These are phyloP conservation scores for Leccinum fallax DNA, from an alignment of 1,284 basidiomycete genomes.

Conservation along the genomic window DNA sequence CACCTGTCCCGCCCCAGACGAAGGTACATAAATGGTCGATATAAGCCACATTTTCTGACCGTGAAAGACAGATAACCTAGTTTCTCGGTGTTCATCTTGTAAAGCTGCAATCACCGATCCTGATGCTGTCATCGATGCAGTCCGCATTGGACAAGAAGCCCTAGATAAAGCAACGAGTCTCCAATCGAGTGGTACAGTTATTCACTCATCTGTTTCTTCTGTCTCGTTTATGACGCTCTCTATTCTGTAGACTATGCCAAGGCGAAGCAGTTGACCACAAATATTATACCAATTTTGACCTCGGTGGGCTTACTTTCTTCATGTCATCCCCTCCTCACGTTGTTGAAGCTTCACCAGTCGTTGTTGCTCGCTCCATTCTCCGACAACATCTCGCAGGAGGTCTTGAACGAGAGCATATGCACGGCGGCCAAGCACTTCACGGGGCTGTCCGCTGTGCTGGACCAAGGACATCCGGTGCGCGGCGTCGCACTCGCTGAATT, in stretches of 20 bases:
- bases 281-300: constrained; percentile 62
- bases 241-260: constrained; percentile 51
- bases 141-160: constrained; percentile 67
- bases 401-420: constrained; percentile 66
- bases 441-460: constrained; percentile 58
- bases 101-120: constrained; percentile 47
- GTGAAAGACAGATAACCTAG: constrained; percentile 41
- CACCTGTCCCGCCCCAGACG: constrained; percentile 54
- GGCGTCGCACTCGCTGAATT: constrained; percentile 79
- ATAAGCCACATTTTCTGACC: constrained; percentile 3
- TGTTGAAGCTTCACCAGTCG: constrained; percentile 69
- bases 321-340: constrained; percentile 75
- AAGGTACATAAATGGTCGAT: constrained; percentile 47
- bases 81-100: constrained; percentile 64
- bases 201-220: not conserved
- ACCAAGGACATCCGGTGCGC: constrained; percentile 76
- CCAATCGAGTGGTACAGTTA: constrained; percentile 53
- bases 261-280: constrained; percentile 61
- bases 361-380: constrained; percentile 60
- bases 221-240: not conserved
- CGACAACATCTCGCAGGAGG: constrained; percentile 43
- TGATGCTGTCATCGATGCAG: constrained; percentile 41
- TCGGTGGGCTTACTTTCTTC: constrained; percentile 58
- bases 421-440: constrained; percentile 57
- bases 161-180: constrained; percentile 69